Base-by-base conservation (phyloP, 495 filamentous ascomycete species). In the Penicillium arizonense region DNA sequence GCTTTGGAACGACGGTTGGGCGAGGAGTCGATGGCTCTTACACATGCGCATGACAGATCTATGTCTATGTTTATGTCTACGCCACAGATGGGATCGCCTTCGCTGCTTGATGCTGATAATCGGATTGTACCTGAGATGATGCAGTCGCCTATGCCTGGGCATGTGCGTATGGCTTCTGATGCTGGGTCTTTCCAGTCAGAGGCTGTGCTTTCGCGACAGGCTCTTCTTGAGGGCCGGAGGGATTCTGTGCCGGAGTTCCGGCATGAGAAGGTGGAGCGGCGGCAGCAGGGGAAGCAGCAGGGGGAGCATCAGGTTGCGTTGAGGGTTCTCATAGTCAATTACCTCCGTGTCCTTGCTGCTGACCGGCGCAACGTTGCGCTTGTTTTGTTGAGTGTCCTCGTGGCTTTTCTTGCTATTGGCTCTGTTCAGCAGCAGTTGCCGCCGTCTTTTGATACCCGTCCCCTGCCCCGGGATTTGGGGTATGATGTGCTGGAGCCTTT, bases 341-440 rank as follows among this genome's bases (percentile, higher is more conserved):
- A 89, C 20, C 62, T 89, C 54, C 77, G 80, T 34, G 80, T 91
- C 1, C 71, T 87, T 8, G 76, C 87, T 32, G 75, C 78, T 35
- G 90, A 96, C 62, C 75, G 75, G 42, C 82, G 85, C 57, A 95
- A 95, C 59, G 69, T 93, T 1, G 75, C 78, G 4, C 87, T 95
- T 40, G 70, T 79, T 1, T 50, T 86, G 3, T 75, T 93, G 23
- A 81, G 81, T 50, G 28, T 85, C 6, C 63, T 89, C 10, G 72
- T 88, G 9, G 62, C 82, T 1, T 67, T 86, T n/a, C 70, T 88
- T 9, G 76, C 77, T 4, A 53, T 71, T 4, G 60, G 64, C 5
- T 53, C 56, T 44, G 32, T 46, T 1, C 52, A 65, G 8, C 58
- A 50, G 18, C 50, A 50, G 14, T 34, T 23, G n/a, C 50, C 38